Percentiles rank a stretch among this genome's conserved stretches.
phyloP scores from a whole-genome alignment of 2,329 filamentous ascomycete species.

The Trichocomaceae sp. region DNA sequence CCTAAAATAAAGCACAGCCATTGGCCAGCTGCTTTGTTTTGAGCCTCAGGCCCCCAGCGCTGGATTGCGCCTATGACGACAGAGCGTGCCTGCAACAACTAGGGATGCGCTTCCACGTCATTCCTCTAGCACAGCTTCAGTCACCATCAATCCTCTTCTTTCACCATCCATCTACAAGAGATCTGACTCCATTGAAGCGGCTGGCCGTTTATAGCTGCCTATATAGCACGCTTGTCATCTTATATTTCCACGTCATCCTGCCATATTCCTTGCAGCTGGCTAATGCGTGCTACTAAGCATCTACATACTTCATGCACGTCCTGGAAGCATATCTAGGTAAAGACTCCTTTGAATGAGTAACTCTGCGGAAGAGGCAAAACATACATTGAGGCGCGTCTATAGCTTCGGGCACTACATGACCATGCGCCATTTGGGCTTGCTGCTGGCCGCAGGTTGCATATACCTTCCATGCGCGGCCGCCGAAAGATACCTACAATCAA shows the following conservation, averaged over 20 bases:
- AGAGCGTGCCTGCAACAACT: neutral
- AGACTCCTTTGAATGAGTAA: neutral
- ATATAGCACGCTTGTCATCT: neutral
- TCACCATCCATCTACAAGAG: neutral
- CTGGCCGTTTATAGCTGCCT: neutral
- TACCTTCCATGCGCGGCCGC: slow-evolving; percentile 6
- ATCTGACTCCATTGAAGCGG: neutral
- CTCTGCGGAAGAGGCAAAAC: neutral
- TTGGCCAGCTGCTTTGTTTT: neutral
- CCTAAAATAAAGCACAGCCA: neutral
- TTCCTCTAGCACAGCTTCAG: neutral
- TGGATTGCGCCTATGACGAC: too few species aligned
- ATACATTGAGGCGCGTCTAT: neutral
- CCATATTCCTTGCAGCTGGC: neutral
- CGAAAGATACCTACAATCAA: slow-evolving; percentile 9
- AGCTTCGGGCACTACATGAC: neutral
- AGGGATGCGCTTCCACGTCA: neutral
- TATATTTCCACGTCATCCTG: neutral
- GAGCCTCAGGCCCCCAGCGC: neutral
- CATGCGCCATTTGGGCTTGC: slow-evolving; percentile 1
- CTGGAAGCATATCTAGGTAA: neutral
- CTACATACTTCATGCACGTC: neutral
- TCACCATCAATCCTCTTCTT: neutral
- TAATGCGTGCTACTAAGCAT: neutral
- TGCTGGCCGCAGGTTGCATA: slow-evolving; percentile 4